Base-by-base conservation (phyloP, 2,329 filamentous ascomycete genomes). In the Lachnellula arida region DNA sequence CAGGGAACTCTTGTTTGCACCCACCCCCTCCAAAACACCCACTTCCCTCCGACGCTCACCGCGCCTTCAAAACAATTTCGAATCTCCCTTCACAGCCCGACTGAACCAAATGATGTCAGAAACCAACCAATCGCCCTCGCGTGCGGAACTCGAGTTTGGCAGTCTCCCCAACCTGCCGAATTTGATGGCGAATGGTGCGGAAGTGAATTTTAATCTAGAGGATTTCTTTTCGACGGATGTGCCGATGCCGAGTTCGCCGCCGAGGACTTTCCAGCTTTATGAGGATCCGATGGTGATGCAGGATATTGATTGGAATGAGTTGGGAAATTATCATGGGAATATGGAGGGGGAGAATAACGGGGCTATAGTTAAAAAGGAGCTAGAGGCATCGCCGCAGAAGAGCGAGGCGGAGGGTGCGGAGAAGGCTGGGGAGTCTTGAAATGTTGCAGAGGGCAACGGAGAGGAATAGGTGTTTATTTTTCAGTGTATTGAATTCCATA, bases 191-290 rank as follows among this genome's bases (percentile, higher is more conserved):
- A 46, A 57, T 28, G 55, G 61, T 49, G 40, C 57, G 2, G 55
- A 64, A 11, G 49, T 61, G 23, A 58, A 66, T 28, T 68, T 68
- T 62, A 67, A 54, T 54, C 63, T 69, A n/a, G 69, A 72, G 42
- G 74, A 76, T 53, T 70, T 76, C 55, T 73, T 77, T 53, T 70
- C 70, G 19, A 74, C 74, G 1, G 74, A 75, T 64, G 67, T 70
- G 40, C 71, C 71, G 5, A 76, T 78, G 74, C 75, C 75, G 37
- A 76, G 72, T 58, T 75, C 73, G 23, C 75, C 75, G 22, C 75
- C 76, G 28, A 64, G 66, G 12, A 66, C 70, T 50, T 74, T 75
- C 53, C 62, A 63, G 42, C 51, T 66, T 6, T 69, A 70, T 47
- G 67, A 68, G 54, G 67, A 70, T 49, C 60, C 65, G 1, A 51